Percentiles rank a stretch among this genome's conserved stretches.
phyloP scores from a whole-genome alignment of 2,329 filamentous ascomycete genomes.

The Rutstroemia sp. region DNA sequence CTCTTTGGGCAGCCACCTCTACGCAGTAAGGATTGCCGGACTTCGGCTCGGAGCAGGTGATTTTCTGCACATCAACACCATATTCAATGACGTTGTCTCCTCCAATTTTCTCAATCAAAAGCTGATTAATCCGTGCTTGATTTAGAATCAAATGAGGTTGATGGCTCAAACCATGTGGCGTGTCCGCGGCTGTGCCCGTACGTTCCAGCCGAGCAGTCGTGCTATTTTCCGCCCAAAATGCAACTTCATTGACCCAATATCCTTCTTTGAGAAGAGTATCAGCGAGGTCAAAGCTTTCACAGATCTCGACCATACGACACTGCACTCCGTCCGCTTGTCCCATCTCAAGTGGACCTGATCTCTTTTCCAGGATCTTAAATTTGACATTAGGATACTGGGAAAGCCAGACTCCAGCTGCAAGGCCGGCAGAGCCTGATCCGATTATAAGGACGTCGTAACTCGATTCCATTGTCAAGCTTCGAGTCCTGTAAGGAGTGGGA shows the following conservation, averaged over 20 bases:
- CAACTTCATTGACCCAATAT: conserved; percentile 58
- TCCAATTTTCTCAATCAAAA: conserved; percentile 45
- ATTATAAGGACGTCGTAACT: not conserved
- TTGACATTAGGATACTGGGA: not conserved
- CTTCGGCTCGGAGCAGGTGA: too few relatives aligned
- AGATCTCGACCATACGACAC: conserved; percentile 53
- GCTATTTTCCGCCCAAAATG: conserved; percentile 40
- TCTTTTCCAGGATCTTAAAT: conserved; percentile 47
- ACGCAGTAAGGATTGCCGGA: too few relatives aligned
- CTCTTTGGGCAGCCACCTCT: too few relatives aligned
- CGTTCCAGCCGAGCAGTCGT: conserved; percentile 36
- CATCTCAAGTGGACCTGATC: conserved; percentile 43
- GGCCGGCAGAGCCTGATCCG: not conserved
- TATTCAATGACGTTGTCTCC: not conserved
- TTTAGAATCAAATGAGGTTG: conserved; percentile 62
- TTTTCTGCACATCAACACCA: not conserved
- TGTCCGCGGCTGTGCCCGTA: conserved; percentile 31
- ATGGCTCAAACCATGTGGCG: conserved; percentile 48
- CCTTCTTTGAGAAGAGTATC: conserved; percentile 57
- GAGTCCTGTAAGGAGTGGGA: too few relatives aligned
- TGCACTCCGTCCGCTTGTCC: conserved; percentile 60
- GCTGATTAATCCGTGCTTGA: conserved; percentile 61
- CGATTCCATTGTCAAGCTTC: too few relatives aligned
- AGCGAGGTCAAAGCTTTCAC: conserved; percentile 49
- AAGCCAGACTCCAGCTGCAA: not conserved